Conservation (phyloP, 2,329 filamentous ascomycete species). For the Fusarium goolgardi region DNA sequence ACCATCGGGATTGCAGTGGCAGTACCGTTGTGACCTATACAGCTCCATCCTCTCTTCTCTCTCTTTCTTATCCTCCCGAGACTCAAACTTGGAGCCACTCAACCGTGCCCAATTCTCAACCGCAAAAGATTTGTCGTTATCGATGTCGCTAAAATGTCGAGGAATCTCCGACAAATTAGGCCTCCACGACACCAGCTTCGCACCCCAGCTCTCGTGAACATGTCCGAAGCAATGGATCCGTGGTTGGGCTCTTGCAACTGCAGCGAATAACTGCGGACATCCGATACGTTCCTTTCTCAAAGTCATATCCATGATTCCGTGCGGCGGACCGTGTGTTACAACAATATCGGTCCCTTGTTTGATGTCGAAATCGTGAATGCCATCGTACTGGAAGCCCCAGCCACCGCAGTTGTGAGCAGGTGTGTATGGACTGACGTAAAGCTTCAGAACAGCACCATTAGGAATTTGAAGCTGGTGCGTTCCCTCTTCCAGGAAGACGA, state of each 20-base stretch:
- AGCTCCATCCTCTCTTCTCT: neutral
- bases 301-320: conserved; percentile 57
- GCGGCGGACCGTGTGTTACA: conserved; percentile 53
- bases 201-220: conserved; percentile 51
- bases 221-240: conserved; percentile 55
- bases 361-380: conserved; percentile 46
- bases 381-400: conserved; percentile 60
- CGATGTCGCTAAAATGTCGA: conserved; percentile 61
- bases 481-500: conserved; percentile 58
- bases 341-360: conserved; percentile 46
- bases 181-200: conserved; percentile 62
- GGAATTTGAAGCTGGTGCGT: conserved; percentile 53
- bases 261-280: conserved; percentile 49
- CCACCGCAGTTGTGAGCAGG: conserved; percentile 49
- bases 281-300: conserved; percentile 45
- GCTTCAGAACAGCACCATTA: conserved; percentile 55
- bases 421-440: conserved; percentile 61
- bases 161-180: conserved; percentile 42
- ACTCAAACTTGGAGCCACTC: neutral
- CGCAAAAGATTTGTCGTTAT: conserved; percentile 56
- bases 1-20: conserved; percentile 9
- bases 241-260: conserved; percentile 48
- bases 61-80: neutral
- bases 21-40: conserved; percentile 17
- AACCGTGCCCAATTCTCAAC: conserved; percentile 51